Base-by-base conservation (phyloP, 2,329 filamentous ascomycete genomes). In the Xylaria hypoxylon region DNA sequence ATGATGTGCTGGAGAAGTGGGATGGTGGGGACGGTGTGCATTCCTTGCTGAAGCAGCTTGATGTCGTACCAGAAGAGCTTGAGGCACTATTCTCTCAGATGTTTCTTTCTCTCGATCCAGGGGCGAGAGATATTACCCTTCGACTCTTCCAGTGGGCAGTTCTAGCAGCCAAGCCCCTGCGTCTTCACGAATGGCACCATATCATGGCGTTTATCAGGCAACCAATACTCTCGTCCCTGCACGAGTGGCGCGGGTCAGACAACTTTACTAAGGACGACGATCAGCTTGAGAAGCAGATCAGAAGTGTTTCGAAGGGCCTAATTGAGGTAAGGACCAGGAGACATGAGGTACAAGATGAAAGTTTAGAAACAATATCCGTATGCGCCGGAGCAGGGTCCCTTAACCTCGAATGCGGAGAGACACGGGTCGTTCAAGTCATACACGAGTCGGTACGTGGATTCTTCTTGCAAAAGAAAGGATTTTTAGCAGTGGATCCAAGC, bases 111-210 rank as follows among this genome's bases (percentile, higher is more conserved):
- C 19, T 58, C 28, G n/a, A 38, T n/a, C 3, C 3, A 5, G 11
- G 28, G 2, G 35, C 10, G 4, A 33, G 28, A 15, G n/a, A 11
- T 2, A 3, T 58, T 2, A 17, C 55, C 26, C 22, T 58, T 7
- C 40, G 24, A 6, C 6, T 58, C n/a, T 58, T 58, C 24, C 56
- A 59, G 7, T 59, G 56, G 56, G 56, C 56, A 2, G n/a, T 50
- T 26, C 44, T 59, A 35, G 42, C 56, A 35, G n/a, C 10, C 3
- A 59, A 38, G 5, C 56, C 42, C 2, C 42, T 59, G 3, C 42
- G 56, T 17, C 44, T 59, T 17, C 31, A 38, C n/a, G 56, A 59
- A n/a, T 59, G 56, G 56, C 56, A 59, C 10, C 56, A 59, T 40
- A 59, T 59, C 2, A 15, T 59, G 6, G 56, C 56, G 1, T 59